Evolutionary conservation across 2,329 filamentous ascomycete species (phyloP).

Genomic region (Penicillium fuscoglaucum): DNA sequence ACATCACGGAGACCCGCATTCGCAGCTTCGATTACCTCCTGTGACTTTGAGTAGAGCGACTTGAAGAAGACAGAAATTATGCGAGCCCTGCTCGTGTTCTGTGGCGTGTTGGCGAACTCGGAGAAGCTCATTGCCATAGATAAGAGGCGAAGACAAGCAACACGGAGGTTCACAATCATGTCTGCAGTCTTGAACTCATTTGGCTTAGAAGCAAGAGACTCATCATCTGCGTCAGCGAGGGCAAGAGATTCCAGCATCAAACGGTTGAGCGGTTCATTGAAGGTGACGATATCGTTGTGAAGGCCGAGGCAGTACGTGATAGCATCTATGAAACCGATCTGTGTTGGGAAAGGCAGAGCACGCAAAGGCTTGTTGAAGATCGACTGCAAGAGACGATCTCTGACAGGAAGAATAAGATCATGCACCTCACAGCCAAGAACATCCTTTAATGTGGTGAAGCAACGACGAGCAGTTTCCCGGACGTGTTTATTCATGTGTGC

Average conservation of each 20-base stretch:
- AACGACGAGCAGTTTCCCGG: slow-evolving; percentile 78
- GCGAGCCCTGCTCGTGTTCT: slow-evolving; percentile 61
- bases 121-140: slow-evolving; percentile 92
- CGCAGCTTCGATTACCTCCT: slow-evolving; percentile 88
- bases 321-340: slow-evolving; percentile 98
- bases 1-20: slow-evolving; percentile 88
- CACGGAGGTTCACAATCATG: slow-evolving; percentile 84
- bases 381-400: slow-evolving; percentile 81
- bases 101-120: slow-evolving; percentile 77
- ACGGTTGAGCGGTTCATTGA: slow-evolving; percentile 87
- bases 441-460: slow-evolving; percentile 77
- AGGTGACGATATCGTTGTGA: slow-evolving; percentile 83
- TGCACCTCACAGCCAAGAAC: slow-evolving; percentile 76
- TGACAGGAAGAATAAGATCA: slow-evolving; percentile 85
- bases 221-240: slow-evolving; percentile 90
- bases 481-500: slow-evolving; percentile 96
- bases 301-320: slow-evolving; percentile 92
- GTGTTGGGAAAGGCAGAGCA: slow-evolving; percentile 87
- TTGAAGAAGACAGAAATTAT: slow-evolving; percentile 99
- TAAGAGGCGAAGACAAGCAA: slow-evolving; percentile 89
- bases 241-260: slow-evolving; percentile 91
- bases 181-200: slow-evolving; percentile 95
- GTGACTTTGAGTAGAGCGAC: slow-evolving; percentile 88
- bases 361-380: slow-evolving; percentile 95
- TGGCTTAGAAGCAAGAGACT: slow-evolving; percentile 87